These are phyloP conservation scores for Halteria grandinella DNA, from an alignment of 73 alveolate genomes.

Conservation along the genomic window DNA sequence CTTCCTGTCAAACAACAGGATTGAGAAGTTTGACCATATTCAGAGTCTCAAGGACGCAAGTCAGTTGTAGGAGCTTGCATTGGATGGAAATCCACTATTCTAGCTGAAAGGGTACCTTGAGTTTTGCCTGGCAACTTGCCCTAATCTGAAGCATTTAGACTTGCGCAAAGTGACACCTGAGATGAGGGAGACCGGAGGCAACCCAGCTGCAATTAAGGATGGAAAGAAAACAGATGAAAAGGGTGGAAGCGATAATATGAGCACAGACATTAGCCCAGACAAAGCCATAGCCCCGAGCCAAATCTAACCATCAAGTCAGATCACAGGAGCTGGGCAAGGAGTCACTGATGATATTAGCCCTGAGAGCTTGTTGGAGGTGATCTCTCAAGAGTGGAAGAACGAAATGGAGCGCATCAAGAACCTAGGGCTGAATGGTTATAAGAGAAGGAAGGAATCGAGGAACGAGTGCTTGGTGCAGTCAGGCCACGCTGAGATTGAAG, in stretches of 20 bases:
- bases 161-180: slow-evolving; percentile 63
- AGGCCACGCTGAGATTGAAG: slow-evolving; percentile 99
- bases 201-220: no score
- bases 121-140: slow-evolving; percentile 70
- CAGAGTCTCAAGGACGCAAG: slow-evolving; percentile 71
- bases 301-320: no score
- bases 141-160: slow-evolving; percentile 67
- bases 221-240: slow-evolving; percentile 33
- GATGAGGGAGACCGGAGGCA: slow-evolving; percentile 51
- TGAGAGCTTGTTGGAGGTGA: slow-evolving; percentile 83
- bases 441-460: slow-evolving; percentile 80
- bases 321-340: no score
- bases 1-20: slow-evolving; percentile 84
- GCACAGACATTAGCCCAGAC: slow-evolving; percentile 53
- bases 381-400: slow-evolving; percentile 87
- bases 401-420: slow-evolving; percentile 82
- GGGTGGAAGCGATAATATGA: slow-evolving; percentile 34
- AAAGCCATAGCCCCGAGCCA: no score
- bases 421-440: slow-evolving; percentile 85
- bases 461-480: slow-evolving; percentile 86
- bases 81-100: slow-evolving; percentile 89
- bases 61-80: slow-evolving; percentile 77
- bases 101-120: slow-evolving; percentile 68
- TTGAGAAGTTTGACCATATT: slow-evolving; percentile 80
- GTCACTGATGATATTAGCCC: slow-evolving; percentile 74